Conservation (phyloP, 1,139 yeast species). For the Debaryomyces sp. region DNA sequence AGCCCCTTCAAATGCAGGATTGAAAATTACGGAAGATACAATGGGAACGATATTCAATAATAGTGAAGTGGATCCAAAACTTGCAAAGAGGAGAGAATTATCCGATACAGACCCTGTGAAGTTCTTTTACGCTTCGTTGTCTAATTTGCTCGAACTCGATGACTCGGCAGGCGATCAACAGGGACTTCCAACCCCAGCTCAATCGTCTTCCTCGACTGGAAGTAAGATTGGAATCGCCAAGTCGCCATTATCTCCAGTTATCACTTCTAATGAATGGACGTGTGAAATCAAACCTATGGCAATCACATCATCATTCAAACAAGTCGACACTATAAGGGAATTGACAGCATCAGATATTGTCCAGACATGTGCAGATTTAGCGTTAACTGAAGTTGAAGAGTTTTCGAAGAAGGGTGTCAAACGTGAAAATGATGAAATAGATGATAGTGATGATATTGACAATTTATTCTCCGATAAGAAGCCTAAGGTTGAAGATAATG, state of each 20-base stretch:
- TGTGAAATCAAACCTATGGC: conserved; percentile 50
- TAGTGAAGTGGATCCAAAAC: conserved; percentile 34
- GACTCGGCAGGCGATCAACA: conserved; percentile 34
- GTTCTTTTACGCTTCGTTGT: conserved; percentile 54
- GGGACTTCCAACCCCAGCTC: conserved; percentile 35
- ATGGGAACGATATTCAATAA: conserved; percentile 29
- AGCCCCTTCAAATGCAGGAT: conserved; percentile 13
- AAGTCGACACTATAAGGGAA: conserved; percentile 40
- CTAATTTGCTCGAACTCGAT: conserved; percentile 52
- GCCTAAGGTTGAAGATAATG: conserved; percentile 27
- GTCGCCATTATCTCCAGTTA: conserved; percentile 40
- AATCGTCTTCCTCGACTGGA: neutral
- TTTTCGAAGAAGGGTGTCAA: conserved; percentile 16
- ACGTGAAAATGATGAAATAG: conserved; percentile 27
- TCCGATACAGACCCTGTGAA: conserved; percentile 49
- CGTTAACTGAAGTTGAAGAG: conserved; percentile 11
- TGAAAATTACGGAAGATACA: conserved; percentile 20
- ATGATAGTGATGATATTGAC: conserved; percentile 35
- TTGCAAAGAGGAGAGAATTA: conserved; percentile 49
- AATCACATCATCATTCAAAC: conserved; percentile 49
- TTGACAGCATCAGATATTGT: conserved; percentile 34
- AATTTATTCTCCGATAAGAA: conserved; percentile 41
- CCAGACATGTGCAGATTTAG: conserved; percentile 28
- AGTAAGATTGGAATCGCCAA: conserved; percentile 19
- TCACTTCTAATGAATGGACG: conserved; percentile 38